Evolutionary conservation across 306 rosid species (phyloP).

Genomic region (Abrus precatorius): DNA sequence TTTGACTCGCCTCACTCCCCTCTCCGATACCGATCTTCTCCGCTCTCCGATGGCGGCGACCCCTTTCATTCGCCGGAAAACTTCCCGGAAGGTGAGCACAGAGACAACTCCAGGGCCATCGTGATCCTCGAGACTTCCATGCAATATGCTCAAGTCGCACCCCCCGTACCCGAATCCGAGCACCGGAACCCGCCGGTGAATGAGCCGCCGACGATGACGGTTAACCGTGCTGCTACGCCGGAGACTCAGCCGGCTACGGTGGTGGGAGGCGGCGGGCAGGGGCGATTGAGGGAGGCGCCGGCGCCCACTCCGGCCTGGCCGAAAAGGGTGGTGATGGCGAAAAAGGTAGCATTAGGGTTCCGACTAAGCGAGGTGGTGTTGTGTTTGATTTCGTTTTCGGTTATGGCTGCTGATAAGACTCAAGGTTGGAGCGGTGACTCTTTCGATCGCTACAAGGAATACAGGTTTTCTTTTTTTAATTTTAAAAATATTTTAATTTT

Average conservation of each 20-base stretch:
- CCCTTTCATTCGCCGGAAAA: slow-evolving; percentile 70
- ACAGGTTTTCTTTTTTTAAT: slow-evolving; percentile 61
- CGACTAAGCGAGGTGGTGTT: slow-evolving; percentile 77
- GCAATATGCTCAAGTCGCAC: slow-evolving; percentile 57
- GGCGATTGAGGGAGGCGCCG: slow-evolving; percentile 39
- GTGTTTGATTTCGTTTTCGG: slow-evolving; percentile 91
- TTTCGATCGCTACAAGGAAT: slow-evolving; percentile 95
- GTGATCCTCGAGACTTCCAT: slow-evolving; percentile 54
- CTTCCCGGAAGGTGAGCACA: slow-evolving; percentile 54
- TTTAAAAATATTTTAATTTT: neutral
- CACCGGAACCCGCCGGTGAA: slow-evolving; percentile 49
- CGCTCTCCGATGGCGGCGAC: slow-evolving; percentile 78
- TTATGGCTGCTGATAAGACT: slow-evolving; percentile 97
- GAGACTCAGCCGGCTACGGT: slow-evolving; percentile 57
- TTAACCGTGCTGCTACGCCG: slow-evolving; percentile 59
- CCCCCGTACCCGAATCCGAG: slow-evolving; percentile 43
- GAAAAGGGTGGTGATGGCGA: slow-evolving; percentile 55
- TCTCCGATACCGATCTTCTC: slow-evolving; percentile 72
- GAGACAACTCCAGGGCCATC: slow-evolving; percentile 73
- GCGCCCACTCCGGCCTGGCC: slow-evolving; percentile 39
- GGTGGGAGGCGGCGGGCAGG: slow-evolving; percentile 14
- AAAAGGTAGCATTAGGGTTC: slow-evolving; percentile 84
- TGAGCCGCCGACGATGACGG: slow-evolving; percentile 36
- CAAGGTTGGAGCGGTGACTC: slow-evolving; percentile 99
- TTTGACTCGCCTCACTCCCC: slow-evolving; percentile 77